Evolutionary conservation across 2,329 filamentous ascomycete species (phyloP), one percentile per base, ranked within the genome.

Genomic region (Bertia moriformis): DNA sequence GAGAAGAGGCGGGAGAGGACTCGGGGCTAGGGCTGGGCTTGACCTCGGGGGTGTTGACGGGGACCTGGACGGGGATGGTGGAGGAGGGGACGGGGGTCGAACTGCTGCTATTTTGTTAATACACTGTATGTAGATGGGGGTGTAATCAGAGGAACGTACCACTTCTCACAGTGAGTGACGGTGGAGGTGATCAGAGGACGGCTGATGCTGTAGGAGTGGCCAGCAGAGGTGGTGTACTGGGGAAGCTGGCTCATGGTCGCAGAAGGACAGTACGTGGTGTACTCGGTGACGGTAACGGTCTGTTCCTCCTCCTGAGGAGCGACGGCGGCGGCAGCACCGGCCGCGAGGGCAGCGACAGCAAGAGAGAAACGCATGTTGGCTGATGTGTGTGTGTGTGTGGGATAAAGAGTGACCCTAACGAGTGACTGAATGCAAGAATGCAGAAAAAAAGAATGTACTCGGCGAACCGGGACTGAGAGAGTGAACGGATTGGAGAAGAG

Each of bases 391-490:
- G 32, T 10, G 17, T 35, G 24, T 10, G n/a, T 35, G 7, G 32
- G 15, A 35, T 10, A 14, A 18, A 35, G 15, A 7, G 10, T 35
- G 32, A 35, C 7, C 7, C 10, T 14, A 17, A 35, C 7, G 32
- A 35, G 32, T 15, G 32, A 35, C 32, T 35, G 32, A 29, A 29
- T 29, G 10, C 24, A 35, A 10, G 32, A 35, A 14, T 35, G 12
- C 17, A 15, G 12, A 46, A 58, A 59, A 51, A 58, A 59, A 51
- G 56, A 59, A 52, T 56, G 56, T 50, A 58, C 48, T 58, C 52
- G 55, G 56, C 48, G 42, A 51, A 54, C 52, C 50, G 51, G 46
- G 38, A 43, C 41, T 39, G 27, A 41, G 41, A 39, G 41, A 49
- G 44, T 39, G 39, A 46, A 41, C 40, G 44, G 42, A 43, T 19